Evolutionary conservation across 2,329 filamentous ascomycete species (phyloP), one percentile per base, ranked within the genome.

Genomic region (Botrytis squamosa): DNA sequence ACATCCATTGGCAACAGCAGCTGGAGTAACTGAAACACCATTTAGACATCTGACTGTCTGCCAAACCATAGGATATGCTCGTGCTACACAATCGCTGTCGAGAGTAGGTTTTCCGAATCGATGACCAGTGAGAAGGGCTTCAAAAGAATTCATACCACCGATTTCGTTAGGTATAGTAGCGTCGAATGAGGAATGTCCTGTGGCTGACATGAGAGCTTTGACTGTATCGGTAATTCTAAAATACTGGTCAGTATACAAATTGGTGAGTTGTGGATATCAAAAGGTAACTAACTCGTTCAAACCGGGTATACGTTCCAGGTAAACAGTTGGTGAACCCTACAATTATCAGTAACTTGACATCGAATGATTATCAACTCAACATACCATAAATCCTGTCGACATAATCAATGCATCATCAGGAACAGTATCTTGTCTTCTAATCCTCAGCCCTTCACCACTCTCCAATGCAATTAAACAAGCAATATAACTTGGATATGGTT

Each of bases 131-230:
- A 80, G 75, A 16, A 81, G 69, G 22, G 78, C 77, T 72, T 81
- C 79, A 46, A 81, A 80, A 1, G 79, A 89, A 75, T 92, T 92
- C 7, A 86, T 86, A 10, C 90, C 90, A n/a, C 90, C 90, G 71
- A 92, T 90, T 77, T 92, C 90, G 18, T 91, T 80, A 1, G 88
- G 85, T 75, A 92, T 88, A 75, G 91, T 86, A 55, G 88, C 87
- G 33, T 89, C 79, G 64, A 80, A 80, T 16, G 75, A 73, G 25
- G 73, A 70, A 12, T 80, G 42, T 16, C 75, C 76, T 8, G 75
- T 74, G 5, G 72, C 57, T 60, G 75, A 70, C 75, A 81, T 75
- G 22, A 80, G 75, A 33, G 74, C 75, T 73, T 77, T 76, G 49
- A 81, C 77, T 6, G 79, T 77, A 70, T 80, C 77, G 18, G 76